Base-by-base conservation (phyloP, 352 stramenopile genomes). In the Peronosclerospora sorghi region DNA sequence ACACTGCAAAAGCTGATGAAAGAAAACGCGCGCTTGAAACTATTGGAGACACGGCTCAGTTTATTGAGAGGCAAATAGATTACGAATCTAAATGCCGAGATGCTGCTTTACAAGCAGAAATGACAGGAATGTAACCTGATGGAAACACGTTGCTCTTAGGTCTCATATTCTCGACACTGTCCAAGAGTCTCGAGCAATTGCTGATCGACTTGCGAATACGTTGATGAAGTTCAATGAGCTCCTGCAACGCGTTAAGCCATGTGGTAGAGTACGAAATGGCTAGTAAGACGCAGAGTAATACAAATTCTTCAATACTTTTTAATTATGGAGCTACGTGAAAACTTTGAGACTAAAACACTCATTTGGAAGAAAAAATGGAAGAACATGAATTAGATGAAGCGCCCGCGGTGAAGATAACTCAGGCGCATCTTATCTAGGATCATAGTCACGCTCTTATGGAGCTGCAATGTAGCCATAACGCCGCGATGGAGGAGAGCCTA, bases 161-260 rank as follows among this genome's bases (percentile, higher is more conserved):
- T 26, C 21, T 3, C 6, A 26, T 26, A 26, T 6, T 26, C 12
- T 46, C 35, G 9, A 64, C 52, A n/a, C 28, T 48, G 15, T 54
- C 32, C 14, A 50, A 43, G 41, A 68, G 21, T 62, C 63, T 1
- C 68, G 57, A 5, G 48, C 75, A 28, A 62, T 82, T 0, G 65
- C 57, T 0, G 62, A 80, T 10, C 67, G 83, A 49, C 59, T 85
- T 10, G 73, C 79, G 32, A 65, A 45, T 32, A 69, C 70, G 28
- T 43, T 85, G 3, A 35, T 49, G 8, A 73, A 70, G 21, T 85
- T 69, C 30, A 65, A 83, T 14, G 56, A 61, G 15, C 63, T 85
- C 8, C 40, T 85, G 35, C 55, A 60, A 18, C 56, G 56, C 4
- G 60, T 50, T 19, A 54, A 61, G 15, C 46, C 43, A 35, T 47